Evolutionary conservation across 2,329 filamentous ascomycete genomes (phyloP), one percentile per base, ranked within the genome.

Genomic region (Aspergillus intermedius): DNA sequence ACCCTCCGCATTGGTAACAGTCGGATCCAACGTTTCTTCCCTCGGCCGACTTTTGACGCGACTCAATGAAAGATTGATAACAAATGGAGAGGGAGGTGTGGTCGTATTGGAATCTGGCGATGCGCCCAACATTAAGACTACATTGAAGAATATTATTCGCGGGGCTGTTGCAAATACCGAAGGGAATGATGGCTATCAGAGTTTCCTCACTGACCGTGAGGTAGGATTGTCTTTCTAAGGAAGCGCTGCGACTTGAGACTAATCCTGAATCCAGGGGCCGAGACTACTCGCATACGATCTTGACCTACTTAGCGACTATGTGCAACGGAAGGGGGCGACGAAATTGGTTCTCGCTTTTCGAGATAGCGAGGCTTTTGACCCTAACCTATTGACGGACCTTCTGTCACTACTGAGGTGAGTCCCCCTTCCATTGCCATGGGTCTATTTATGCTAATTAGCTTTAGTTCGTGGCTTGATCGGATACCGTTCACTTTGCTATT

Each of bases 401-500:
- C 59, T 76, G 23, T 71, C 67, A 21, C 54, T 74, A 19, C 58
- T 76, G 39, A 70, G 74, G 78, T 80, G 63, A 66, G 65, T 39
- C 17, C 6, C 23, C 21, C 4, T 25, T 22, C 17, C 15, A 7
- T 19, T 12, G 12, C 19, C 15, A 12, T 30, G 30, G 10, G 49
- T 15, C 21, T 5, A 9, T 39, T 15, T 32, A 28, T 15, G 45
- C 66, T 67, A 56, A 68, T 45, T 42, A 19, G 43, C 39, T 42
- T n/a, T 51, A 79, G 77, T 52, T 79, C 75, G 15, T 84, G 81
- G 81, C 68, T 74, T 42, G 77, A 82, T 58, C 77, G 81, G 23
- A 78, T 84, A 46, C 79, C 80, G 0, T 78, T 84, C 49, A 73
- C 80, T 2, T 65, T 82, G 3, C 63, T 84, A 3, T 77, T 84